Evolutionary conservation across 2,329 filamentous ascomycete species (phyloP).

Genomic region (Epichloe festucae): DNA sequence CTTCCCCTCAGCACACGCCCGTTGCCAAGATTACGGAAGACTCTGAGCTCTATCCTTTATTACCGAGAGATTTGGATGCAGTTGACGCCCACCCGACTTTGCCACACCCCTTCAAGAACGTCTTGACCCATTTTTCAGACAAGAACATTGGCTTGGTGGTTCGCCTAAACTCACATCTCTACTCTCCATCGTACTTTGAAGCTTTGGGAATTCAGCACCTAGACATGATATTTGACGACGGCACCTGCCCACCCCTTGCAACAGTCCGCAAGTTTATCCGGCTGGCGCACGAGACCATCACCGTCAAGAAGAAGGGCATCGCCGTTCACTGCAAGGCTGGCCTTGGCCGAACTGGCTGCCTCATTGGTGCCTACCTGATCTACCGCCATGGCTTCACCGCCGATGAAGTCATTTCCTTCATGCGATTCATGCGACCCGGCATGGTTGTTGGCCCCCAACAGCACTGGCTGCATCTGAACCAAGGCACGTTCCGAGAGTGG

Average conservation of each 20-base stretch:
- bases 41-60: slow-evolving; percentile 57
- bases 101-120: slow-evolving; percentile 87
- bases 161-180: slow-evolving; percentile 86
- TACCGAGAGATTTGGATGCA: slow-evolving; percentile 65
- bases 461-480: slow-evolving; percentile 97
- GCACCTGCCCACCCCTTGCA: slow-evolving; percentile 79
- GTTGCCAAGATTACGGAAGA: slow-evolving; percentile 57
- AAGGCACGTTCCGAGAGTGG: slow-evolving; percentile 96
- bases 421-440: slow-evolving; percentile 97
- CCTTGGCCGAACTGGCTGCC: slow-evolving; percentile 83
- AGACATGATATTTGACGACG: slow-evolving; percentile 99
- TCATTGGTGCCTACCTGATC: slow-evolving; percentile 95
- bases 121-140: slow-evolving; percentile 76
- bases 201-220: slow-evolving; percentile 88
- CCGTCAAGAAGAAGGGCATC: slow-evolving; percentile 78
- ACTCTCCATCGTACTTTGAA: slow-evolving; percentile 95
- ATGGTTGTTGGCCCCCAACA: slow-evolving; percentile 99
- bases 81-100: slow-evolving; percentile 59
- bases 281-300: slow-evolving; percentile 89
- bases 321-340: slow-evolving; percentile 98
- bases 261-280: slow-evolving; percentile 94
- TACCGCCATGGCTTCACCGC: slow-evolving; percentile 96
- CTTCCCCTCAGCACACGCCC: slow-evolving; percentile 78
- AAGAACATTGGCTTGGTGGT: slow-evolving; percentile 88
- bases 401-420: slow-evolving; percentile 93